These are phyloP conservation scores for Drechslerella dactyloides DNA, from an alignment of 2,329 filamentous ascomycete genomes.

Conservation along the genomic window DNA sequence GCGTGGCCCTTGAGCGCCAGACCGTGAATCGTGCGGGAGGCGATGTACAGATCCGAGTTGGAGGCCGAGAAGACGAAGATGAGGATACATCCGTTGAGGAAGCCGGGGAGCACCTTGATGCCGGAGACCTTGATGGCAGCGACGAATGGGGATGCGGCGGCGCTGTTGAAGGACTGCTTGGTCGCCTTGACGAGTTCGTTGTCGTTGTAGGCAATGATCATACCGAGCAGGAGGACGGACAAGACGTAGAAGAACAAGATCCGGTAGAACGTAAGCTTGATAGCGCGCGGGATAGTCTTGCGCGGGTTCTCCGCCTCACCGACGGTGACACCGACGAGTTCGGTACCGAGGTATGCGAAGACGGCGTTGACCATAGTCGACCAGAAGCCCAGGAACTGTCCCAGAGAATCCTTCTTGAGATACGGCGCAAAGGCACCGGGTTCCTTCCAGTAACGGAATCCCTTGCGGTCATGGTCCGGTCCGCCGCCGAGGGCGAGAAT, in stretches of 20 bases:
- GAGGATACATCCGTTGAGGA: conserved; percentile 76
- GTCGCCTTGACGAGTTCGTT: conserved; percentile 66
- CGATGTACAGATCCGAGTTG: conserved; percentile 80
- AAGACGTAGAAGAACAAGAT: conserved; percentile 81
- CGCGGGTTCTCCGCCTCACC: conserved; percentile 81
- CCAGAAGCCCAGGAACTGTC: conserved; percentile 70
- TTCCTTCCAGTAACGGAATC: conserved; percentile 71
- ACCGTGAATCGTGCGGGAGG: conserved; percentile 74
- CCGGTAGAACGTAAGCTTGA: conserved; percentile 80
- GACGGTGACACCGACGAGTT: conserved; percentile 78
- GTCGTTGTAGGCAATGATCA: conserved; percentile 76
- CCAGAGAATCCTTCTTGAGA: conserved; percentile 58
- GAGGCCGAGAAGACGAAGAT: conserved; percentile 78
- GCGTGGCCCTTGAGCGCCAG: conserved; percentile 75
- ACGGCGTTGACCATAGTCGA: conserved; percentile 75
- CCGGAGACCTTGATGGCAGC: conserved; percentile 71
- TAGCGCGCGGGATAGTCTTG: conserved; percentile 76
- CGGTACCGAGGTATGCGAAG: conserved; percentile 79
- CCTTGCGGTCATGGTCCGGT: conserved; percentile 67
- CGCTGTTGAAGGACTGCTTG: conserved; percentile 58
- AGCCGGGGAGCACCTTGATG: conserved; percentile 68
- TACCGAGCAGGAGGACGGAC: conserved; percentile 75
- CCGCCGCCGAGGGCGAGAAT: conserved; percentile 71
- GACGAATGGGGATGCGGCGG: conserved; percentile 75
- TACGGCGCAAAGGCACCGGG: conserved; percentile 67